phyloP scores from a whole-genome alignment of 192 early-diverging fungal species.

The Coemansia pectinata region DNA sequence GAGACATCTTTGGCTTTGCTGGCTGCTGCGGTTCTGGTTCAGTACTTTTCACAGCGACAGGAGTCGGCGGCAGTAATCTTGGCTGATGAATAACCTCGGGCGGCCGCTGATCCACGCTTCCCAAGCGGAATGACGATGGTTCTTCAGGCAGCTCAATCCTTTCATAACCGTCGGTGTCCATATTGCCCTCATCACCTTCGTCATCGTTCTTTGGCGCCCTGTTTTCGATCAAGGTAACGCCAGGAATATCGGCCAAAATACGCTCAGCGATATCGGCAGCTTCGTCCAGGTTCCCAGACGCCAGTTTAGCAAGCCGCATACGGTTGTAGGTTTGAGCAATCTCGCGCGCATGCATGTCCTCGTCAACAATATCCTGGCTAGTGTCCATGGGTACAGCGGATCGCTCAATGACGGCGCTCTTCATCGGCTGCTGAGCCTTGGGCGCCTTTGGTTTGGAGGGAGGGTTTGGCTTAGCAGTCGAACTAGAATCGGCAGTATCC shows the following conservation, averaged over 20 bases:
- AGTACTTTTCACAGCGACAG: background rate
- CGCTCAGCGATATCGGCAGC: constrained; percentile 37
- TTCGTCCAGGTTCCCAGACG: constrained; percentile 29
- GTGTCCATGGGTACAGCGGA: background rate
- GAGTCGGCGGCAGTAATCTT: background rate
- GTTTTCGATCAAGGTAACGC: constrained; percentile 24
- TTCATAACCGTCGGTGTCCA: constrained; percentile 1
- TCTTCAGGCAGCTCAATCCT: constrained; percentile 31
- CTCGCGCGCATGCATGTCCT: constrained; percentile 46
- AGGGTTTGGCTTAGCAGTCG: background rate
- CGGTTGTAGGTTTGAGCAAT: constrained; percentile 45
- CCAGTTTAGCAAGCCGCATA: constrained; percentile 27
- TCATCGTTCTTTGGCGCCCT: constrained; percentile 3
- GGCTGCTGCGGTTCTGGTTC: background rate
- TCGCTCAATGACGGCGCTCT: constrained; percentile 33
- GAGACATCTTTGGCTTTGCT: constrained; percentile 47
- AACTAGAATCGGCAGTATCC: background rate
- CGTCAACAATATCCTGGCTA: constrained; percentile 28
- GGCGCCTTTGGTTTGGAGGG: background rate
- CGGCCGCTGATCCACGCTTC: background rate
- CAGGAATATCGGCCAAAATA: constrained; percentile 16
- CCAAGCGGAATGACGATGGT: background rate
- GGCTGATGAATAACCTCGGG: constrained; percentile 31
- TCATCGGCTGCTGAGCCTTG: constrained; percentile 22
- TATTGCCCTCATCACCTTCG: background rate